Percentiles rank a stretch among this genome's conserved stretches.
Conservation (phyloP, 1,139 yeast genomes). For the Pichia cactophila region DNA sequence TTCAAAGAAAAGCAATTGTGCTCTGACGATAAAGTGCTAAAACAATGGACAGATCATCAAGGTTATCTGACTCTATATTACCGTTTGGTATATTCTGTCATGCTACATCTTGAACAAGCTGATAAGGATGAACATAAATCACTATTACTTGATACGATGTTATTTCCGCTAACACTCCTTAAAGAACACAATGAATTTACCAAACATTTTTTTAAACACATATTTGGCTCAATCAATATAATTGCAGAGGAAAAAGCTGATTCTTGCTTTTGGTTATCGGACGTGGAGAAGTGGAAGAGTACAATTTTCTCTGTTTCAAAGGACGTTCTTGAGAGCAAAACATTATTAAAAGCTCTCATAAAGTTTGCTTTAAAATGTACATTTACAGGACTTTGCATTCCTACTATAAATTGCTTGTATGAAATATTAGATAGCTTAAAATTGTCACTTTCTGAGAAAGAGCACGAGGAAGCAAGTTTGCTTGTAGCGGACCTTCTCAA, state of each 20-base stretch:
- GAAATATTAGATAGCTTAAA: constrained; percentile 2
- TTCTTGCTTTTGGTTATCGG: constrained; percentile 12
- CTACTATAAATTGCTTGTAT: constrained; percentile 1
- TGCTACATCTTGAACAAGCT: constrained; percentile 6
- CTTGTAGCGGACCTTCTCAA: not conserved
- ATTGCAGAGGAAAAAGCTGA: constrained; percentile 2
- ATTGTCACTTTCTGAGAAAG: not conserved
- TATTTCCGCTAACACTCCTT: constrained; percentile 7
- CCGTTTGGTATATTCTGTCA: constrained; percentile 9
- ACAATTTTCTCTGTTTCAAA: constrained; percentile 8
- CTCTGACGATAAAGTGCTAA: not conserved
- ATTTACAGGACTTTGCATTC: not conserved
- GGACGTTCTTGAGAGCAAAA: not conserved
- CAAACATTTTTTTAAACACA: constrained; percentile 1
- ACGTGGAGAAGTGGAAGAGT: constrained; percentile 11
- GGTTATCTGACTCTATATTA: constrained; percentile 9
- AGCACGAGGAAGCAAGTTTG: constrained; percentile 1
- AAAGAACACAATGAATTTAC: constrained; percentile 3
- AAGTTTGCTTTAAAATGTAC: not conserved
- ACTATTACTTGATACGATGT: not conserved
- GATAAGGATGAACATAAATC: not conserved
- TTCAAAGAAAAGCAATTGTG: constrained; percentile 1
- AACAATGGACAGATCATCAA: constrained; percentile 8
- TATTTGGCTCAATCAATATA: constrained; percentile 6
- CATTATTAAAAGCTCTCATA: constrained; percentile 1